These are phyloP conservation scores for Penicillium robsamsonii DNA, from an alignment of 495 filamentous ascomycete genomes.

Conservation along the genomic window DNA sequence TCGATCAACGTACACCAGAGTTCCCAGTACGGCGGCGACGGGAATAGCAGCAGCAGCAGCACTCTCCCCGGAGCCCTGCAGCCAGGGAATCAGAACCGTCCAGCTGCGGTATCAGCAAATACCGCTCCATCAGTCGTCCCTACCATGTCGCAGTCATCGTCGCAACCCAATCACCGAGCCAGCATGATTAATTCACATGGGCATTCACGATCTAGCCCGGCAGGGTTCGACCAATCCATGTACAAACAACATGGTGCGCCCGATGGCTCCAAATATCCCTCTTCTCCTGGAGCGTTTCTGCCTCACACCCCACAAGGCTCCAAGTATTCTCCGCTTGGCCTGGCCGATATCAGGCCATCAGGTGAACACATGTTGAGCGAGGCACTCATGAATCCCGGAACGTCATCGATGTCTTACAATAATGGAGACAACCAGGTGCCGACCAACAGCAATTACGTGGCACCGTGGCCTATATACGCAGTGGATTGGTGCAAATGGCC, in stretches of 20 bases:
- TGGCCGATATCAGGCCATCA: conserved; percentile 84
- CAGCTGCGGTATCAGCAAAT: conserved; percentile 64
- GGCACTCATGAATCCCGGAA: conserved; percentile 44
- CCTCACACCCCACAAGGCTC: conserved; percentile 70
- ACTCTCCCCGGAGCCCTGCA: conserved; percentile 70
- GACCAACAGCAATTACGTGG: conserved; percentile 84
- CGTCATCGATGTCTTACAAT: conserved; percentile 33
- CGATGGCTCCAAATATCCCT: conserved; percentile 64
- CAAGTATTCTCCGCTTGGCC: conserved; percentile 79
- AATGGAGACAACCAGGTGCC: conserved; percentile 49
- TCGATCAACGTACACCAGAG: conserved; percentile 66
- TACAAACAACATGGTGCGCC: conserved; percentile 70
- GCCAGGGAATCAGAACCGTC: conserved; percentile 60
- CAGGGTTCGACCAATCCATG: conserved; percentile 67
- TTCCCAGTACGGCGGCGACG: conserved; percentile 49
- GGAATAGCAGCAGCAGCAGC: conserved; percentile 30
- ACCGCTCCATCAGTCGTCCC: conserved; percentile 69
- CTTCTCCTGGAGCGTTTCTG: conserved; percentile 65
- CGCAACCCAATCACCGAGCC: conserved; percentile 65
- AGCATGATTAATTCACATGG: conserved; percentile 61
- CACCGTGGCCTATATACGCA: conserved; percentile 92
- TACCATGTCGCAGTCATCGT: conserved; percentile 62
- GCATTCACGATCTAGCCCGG: conserved; percentile 84
- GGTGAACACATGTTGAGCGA: conserved; percentile 75
- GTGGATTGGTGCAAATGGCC: conserved; percentile 99